Conservation (phyloP, 2,329 filamentous ascomycete species). For the Lomentospora prolificans region DNA sequence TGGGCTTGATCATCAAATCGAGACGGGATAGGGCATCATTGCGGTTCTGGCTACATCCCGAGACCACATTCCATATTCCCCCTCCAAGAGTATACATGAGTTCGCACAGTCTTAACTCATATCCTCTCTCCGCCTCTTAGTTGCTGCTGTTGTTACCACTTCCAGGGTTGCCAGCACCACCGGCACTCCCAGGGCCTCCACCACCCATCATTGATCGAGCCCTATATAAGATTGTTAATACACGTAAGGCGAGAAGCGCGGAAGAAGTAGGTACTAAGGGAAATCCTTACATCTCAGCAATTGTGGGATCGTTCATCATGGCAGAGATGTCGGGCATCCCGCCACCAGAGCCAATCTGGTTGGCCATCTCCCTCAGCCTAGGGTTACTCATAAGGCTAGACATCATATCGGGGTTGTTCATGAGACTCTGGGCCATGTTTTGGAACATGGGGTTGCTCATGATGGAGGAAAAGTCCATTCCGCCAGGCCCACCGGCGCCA, state of each 20-base stretch:
- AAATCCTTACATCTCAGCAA: conserved; percentile 79
- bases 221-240: conserved; percentile 18
- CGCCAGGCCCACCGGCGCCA: conserved; percentile 59
- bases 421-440: conserved; percentile 91
- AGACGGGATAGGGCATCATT: too few species aligned
- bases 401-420: conserved; percentile 94
- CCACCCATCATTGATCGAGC: conserved; percentile 38
- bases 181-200: conserved; percentile 14
- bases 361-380: conserved; percentile 75
- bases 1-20: too few species aligned
- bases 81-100: too few species aligned
- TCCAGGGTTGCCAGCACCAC: conserved; percentile 12
- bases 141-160: not conserved
- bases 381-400: conserved; percentile 92
- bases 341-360: conserved; percentile 59
- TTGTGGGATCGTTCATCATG: conserved; percentile 85
- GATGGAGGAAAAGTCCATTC: conserved; percentile 78
- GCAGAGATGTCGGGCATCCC: conserved; percentile 81
- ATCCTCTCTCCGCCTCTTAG: not conserved
- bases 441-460: conserved; percentile 99
- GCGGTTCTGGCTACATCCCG: not conserved
- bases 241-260: conserved; percentile 3
- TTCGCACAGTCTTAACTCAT: not conserved
- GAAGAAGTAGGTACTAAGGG: not conserved
- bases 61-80: not conserved